Conservation (phyloP, 768 basidiomycete genomes). For the Trametes elegans region DNA sequence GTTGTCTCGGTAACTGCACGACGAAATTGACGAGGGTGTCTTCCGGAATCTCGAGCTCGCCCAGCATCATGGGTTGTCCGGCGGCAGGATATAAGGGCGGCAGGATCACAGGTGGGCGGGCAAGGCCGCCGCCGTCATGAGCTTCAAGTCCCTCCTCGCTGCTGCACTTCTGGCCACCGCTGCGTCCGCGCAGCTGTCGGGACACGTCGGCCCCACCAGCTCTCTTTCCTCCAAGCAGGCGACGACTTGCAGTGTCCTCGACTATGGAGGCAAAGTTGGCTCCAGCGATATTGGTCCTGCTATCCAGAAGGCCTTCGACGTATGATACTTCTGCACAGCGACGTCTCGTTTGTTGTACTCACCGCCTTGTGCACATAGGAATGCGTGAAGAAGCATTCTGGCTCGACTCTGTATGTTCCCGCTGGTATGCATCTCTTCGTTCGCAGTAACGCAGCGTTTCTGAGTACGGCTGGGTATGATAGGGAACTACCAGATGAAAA, state of each 20-base stretch:
- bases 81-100: too few species aligned
- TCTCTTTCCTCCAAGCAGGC: slow-evolving; percentile 22
- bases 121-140: background rate
- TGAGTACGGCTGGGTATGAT: background rate
- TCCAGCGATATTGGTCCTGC: slow-evolving; percentile 32
- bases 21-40: background rate
- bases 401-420: slow-evolving; percentile 27
- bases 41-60: background rate
- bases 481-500: slow-evolving; percentile 30
- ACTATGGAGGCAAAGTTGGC: slow-evolving; percentile 30
- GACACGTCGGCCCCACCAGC: slow-evolving; percentile 26
- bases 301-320: slow-evolving; percentile 27
- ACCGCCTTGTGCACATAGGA: slow-evolving; percentile 3
- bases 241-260: slow-evolving; percentile 28
- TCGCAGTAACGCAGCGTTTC: background rate
- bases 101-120: background rate
- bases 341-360: background rate
- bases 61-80: background rate
- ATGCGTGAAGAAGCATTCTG: slow-evolving; percentile 27
- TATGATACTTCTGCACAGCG: background rate
- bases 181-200: slow-evolving; percentile 24
- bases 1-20: background rate
- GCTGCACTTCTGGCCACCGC: slow-evolving; percentile 1
- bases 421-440: slow-evolving; percentile 15
- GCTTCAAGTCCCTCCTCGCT: slow-evolving; percentile 13